Base-by-base conservation (phyloP, 2,329 filamentous ascomycete genomes). In the Tothia fuscella region DNA sequence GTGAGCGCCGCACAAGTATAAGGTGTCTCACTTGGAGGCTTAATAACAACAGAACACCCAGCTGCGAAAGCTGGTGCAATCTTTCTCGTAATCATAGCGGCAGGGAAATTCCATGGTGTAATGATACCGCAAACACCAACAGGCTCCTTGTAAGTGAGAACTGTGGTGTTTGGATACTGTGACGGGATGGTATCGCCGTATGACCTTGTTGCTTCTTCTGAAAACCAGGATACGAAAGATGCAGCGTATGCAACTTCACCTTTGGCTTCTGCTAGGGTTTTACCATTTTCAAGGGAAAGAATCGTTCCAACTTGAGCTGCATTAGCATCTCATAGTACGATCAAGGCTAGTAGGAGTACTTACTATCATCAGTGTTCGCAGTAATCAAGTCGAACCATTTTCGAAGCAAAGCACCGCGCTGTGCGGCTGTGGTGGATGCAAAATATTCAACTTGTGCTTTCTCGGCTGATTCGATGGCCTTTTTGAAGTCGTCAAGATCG, bases 121-220 rank as follows among this genome's bases (percentile, higher is more conserved):
- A 46, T 54, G 36, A 38, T 38, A 3, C 54, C 59, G 3, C 63
- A 59, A 0, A 65, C 62, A 7, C 62, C 62, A 2, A 63, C 45
- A 2, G 62, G 62, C 33, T 52, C 41, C 10, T 46, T 43, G 30
- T 42, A 25, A 28, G 45, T 47, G n/a, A 46, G 22, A 32, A 47
- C 25, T 6, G 43, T 47, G 17, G 43, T 46, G 24, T 42, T 13
- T 13, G 43, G 35, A 12, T 26, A 37, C 9, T 20, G 28, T 5
- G 45, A 46, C 5, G 45, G 43, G 19, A 45, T 47, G 14, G 45
- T 47, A 17, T 42, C 38, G 35, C 45, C 45, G 28, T 46, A 47
- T 9, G 41, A 20, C 14, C 44, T 32, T 5, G 40, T 31, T 3
- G 52, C 53, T 39, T 57, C 50, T 17, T 46, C 49, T 6, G 52